These are phyloP conservation scores for Trichoderma brevicompactum DNA, from an alignment of 2,329 filamentous ascomycete genomes.

Conservation along the genomic window DNA sequence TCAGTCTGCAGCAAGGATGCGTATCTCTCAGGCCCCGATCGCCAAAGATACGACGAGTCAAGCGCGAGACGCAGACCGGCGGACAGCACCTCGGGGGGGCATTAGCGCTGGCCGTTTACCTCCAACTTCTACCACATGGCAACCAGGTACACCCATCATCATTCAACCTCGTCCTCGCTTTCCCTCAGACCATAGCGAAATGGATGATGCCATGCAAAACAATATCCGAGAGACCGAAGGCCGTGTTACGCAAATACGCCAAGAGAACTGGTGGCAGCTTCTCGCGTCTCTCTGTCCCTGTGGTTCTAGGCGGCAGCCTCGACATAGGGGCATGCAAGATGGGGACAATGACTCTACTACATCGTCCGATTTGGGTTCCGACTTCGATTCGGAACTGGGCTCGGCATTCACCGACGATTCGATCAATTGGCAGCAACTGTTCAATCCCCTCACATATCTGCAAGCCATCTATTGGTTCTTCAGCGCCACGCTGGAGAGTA, in stretches of 20 bases:
- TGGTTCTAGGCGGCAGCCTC: constrained; percentile 1
- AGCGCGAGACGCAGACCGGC: background rate
- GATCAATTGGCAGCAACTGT: constrained; percentile 37
- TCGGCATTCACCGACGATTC: constrained; percentile 27
- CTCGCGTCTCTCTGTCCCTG: constrained; percentile 31
- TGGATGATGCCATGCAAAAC: constrained; percentile 35
- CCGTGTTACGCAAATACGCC: constrained; percentile 22
- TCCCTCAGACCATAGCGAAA: constrained; percentile 33
- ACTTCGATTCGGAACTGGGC: constrained; percentile 30
- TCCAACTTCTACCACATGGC: background rate
- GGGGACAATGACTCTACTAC: constrained; percentile 1
- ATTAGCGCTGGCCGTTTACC: background rate
- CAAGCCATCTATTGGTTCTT: constrained; percentile 35
- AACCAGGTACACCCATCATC: background rate
- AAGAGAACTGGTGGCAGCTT: constrained; percentile 31
- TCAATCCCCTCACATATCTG: constrained; percentile 42
- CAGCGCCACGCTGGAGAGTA: constrained; percentile 32
- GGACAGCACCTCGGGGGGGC: background rate
- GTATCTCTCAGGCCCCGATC: background rate
- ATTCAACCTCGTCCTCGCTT: background rate
- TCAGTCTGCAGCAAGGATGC: background rate
- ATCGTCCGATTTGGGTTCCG: constrained; percentile 6
- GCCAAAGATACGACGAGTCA: background rate
- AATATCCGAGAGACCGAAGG: constrained; percentile 32
- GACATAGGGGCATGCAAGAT: background rate